phyloP scores from a whole-genome alignment of 2,329 filamentous ascomycete genomes.

The Endothia cerciana region DNA sequence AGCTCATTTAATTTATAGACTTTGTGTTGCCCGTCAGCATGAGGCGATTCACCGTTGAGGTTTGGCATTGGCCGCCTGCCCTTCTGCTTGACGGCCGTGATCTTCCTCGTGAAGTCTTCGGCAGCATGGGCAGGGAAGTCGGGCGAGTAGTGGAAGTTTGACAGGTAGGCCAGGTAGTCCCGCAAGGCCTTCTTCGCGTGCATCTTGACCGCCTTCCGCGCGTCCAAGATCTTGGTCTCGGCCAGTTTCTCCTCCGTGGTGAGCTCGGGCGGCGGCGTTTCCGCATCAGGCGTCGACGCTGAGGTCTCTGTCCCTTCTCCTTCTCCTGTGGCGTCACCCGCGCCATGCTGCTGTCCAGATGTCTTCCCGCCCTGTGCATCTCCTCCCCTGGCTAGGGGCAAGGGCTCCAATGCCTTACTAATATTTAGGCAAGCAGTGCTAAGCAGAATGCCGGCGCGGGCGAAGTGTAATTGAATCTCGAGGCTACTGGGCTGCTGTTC shows the following conservation, averaged over 20 bases:
- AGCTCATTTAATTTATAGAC: constrained; percentile 60
- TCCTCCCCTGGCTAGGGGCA: constrained; percentile 21
- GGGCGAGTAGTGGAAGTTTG: constrained; percentile 78
- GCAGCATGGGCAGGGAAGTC: constrained; percentile 64
- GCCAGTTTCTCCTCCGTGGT: constrained; percentile 51
- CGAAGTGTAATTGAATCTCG: constrained; percentile 75
- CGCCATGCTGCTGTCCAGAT: constrained; percentile 27
- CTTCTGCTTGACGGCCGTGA: constrained; percentile 59
- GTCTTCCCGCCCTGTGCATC: not conserved
- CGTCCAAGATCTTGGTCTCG: constrained; percentile 54
- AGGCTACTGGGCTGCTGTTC: constrained; percentile 72
- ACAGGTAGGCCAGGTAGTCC: constrained; percentile 74
- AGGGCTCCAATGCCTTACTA: constrained; percentile 46
- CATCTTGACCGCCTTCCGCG: constrained; percentile 70
- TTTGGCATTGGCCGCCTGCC: constrained; percentile 43
- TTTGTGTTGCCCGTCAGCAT: constrained; percentile 40
- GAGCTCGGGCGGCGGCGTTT: constrained; percentile 37
- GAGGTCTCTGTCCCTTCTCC: constrained; percentile 14
- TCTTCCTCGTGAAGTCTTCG: constrained; percentile 59
- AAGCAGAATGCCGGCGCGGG: constrained; percentile 74
- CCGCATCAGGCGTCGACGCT: constrained; percentile 31
- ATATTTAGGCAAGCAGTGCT: constrained; percentile 71
- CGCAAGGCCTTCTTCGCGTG: constrained; percentile 77
- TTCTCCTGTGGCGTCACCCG: constrained; percentile 32
- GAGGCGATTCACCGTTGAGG: constrained; percentile 26